These are phyloP conservation scores for Tylopilus subfusipes DNA, from an alignment of 768 basidiomycete genomes.

Conservation along the genomic window DNA sequence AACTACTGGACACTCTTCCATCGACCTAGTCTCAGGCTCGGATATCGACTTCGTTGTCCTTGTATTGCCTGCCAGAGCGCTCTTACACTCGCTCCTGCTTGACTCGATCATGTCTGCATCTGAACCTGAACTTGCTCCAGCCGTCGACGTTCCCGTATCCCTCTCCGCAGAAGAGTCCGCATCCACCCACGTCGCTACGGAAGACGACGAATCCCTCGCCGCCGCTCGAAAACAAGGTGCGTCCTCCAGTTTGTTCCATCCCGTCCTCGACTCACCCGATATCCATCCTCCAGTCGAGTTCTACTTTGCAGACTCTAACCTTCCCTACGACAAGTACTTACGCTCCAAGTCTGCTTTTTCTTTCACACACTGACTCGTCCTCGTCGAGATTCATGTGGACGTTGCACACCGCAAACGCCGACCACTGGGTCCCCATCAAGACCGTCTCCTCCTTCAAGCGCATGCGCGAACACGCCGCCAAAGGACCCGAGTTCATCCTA, in stretches of 20 bases:
- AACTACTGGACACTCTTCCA: too few relatives aligned
- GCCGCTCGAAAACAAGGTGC: constrained; percentile 56
- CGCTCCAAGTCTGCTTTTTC: constrained; percentile 9
- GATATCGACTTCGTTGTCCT: not conserved
- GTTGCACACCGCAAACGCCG: constrained; percentile 70
- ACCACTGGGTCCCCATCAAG: constrained; percentile 88
- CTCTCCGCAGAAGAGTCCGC: constrained; percentile 1
- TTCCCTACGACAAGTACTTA: constrained; percentile 89
- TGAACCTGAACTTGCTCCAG: constrained; percentile 7
- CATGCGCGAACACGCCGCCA: too few relatives aligned
- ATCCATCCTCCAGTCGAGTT: constrained; percentile 67
- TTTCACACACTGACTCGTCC: not conserved
- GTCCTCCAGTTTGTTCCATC: constrained; percentile 13
- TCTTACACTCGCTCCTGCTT: not conserved
- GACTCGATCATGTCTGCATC: constrained; percentile 24
- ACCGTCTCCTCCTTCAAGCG: constrained; percentile 93
- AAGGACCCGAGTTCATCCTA: too few relatives aligned
- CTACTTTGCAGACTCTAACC: constrained; percentile 95
- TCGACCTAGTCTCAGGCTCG: too few relatives aligned
- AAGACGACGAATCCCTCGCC: constrained; percentile 41
- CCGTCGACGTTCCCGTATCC: not conserved
- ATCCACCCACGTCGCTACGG: constrained; percentile 15
- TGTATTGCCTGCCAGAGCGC: not conserved
- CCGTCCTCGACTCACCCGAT: not conserved
- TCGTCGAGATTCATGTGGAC: constrained; percentile 87